These are phyloP conservation scores for Nigrospora oryzae DNA, from an alignment of 2,329 filamentous ascomycete species.

Conservation along the genomic window DNA sequence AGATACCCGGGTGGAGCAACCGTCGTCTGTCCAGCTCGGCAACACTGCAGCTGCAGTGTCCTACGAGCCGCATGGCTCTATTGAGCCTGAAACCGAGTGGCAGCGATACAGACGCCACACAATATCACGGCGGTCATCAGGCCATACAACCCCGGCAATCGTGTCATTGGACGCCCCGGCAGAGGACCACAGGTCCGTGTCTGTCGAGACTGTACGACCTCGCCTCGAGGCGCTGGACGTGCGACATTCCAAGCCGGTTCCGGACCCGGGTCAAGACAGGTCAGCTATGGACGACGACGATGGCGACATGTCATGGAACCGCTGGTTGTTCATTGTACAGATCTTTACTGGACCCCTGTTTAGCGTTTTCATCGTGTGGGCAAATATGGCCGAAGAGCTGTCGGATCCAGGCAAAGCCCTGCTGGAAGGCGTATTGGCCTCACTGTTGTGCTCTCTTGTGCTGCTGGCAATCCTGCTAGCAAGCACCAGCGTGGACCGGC, in stretches of 20 bases:
- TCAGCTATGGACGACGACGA: constrained; percentile 28
- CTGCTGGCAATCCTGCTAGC: constrained; percentile 58
- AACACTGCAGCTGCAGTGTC: constrained; percentile 25
- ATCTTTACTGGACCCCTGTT: constrained; percentile 83
- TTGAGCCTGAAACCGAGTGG: constrained; percentile 46
- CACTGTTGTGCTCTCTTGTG: constrained; percentile 60
- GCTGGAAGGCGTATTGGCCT: constrained; percentile 48
- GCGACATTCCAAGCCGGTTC: constrained; percentile 11
- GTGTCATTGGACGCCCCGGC: constrained; percentile 5
- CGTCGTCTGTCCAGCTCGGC: constrained; percentile 15
- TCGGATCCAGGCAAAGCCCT: constrained; percentile 43
- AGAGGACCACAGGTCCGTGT: not conserved
- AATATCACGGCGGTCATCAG: constrained; percentile 18
- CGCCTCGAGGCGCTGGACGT: constrained; percentile 3
- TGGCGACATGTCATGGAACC: constrained; percentile 58
- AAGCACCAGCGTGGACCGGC: constrained; percentile 58
- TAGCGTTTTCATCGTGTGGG: constrained; percentile 68
- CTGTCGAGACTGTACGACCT: not conserved
- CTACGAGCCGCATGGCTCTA: constrained; percentile 19
- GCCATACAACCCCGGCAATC: constrained; percentile 2
- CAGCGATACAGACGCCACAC: constrained; percentile 46
- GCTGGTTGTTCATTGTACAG: constrained; percentile 82
- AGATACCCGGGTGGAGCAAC: constrained; percentile 21
- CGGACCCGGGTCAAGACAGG: constrained; percentile 15
- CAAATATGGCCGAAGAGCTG: constrained; percentile 52